A percentile compares a stretch with the other conserved stretches of the same genome.
These are phyloP conservation scores for Pelargonium exstipulatum DNA, from an alignment of 441 rosid species.

Conservation along the genomic window DNA sequence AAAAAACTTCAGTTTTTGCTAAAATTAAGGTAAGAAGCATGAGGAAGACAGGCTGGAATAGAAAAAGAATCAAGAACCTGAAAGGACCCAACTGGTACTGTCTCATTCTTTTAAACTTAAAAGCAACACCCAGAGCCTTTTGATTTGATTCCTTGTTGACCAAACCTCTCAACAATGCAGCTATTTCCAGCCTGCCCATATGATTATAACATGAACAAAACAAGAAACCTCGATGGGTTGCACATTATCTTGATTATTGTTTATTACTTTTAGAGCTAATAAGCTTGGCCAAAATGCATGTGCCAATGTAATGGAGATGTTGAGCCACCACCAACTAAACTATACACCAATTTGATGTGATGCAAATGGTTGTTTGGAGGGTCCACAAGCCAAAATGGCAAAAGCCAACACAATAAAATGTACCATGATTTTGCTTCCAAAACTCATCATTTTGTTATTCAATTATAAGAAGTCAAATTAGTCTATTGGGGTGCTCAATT, in stretches of 20 bases:
- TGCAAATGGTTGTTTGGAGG: too few species aligned
- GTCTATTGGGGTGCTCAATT: too few species aligned
- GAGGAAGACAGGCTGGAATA: not conserved
- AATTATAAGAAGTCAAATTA: too few species aligned
- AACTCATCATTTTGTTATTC: too few species aligned
- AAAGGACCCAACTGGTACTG: slow-evolving; percentile 2
- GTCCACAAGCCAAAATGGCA: too few species aligned
- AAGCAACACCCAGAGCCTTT: slow-evolving; percentile 12
- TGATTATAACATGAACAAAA: not conserved
- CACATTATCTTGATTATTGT: not conserved
- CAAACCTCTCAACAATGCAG: slow-evolving; percentile 10
- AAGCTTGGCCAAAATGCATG: not conserved
- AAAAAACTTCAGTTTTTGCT: not conserved
- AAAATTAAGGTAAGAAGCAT: slow-evolving; percentile 4
- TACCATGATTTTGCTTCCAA: too few species aligned
- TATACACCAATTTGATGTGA: too few species aligned
- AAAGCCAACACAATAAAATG: too few species aligned
- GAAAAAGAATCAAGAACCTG: not conserved
- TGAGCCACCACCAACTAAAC: too few species aligned
- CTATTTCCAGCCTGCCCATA: not conserved
- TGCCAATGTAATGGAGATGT: too few species aligned
- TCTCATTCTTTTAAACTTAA: not conserved
- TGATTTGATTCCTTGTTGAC: slow-evolving; percentile 20
- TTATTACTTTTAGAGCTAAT: not conserved
- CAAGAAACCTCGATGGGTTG: not conserved